Evolutionary conservation across 2,329 filamentous ascomycete genomes (phyloP).

Genomic region (Laburnicola sp.): DNA sequence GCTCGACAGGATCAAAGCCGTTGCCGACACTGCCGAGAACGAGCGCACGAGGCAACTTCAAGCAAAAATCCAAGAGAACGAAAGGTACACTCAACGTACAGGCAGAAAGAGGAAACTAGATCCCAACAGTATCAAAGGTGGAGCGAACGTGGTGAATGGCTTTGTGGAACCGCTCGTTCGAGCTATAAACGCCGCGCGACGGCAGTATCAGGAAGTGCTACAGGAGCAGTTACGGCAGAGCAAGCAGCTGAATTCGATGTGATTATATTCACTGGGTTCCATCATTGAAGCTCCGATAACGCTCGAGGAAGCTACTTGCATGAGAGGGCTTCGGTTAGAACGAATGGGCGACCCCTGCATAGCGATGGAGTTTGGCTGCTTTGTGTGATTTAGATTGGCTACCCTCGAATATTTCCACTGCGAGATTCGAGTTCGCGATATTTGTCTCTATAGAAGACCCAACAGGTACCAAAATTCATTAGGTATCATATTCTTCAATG

Average conservation of each 20-base stretch:
- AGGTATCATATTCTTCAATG: too few species aligned
- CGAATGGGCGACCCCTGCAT: constrained; percentile 20
- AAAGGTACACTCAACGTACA: constrained; percentile 70
- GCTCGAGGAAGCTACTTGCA: too few species aligned
- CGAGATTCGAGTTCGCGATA: too few species aligned
- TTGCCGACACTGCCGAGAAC: constrained; percentile 77
- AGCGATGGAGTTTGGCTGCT: constrained; percentile 34
- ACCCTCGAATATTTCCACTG: not conserved
- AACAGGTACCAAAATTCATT: too few species aligned
- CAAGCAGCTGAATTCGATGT: constrained; percentile 7
- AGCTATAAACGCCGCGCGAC: constrained; percentile 70
- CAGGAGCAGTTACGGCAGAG: constrained; percentile 56
- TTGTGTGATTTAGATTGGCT: not conserved
- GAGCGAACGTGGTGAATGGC: constrained; percentile 72
- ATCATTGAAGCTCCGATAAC: too few species aligned
- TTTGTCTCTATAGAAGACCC: too few species aligned
- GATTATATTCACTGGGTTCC: constrained; percentile 1
- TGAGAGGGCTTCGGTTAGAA: too few species aligned
- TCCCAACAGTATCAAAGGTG: constrained; percentile 70
- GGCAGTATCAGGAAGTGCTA: constrained; percentile 71
- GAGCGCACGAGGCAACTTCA: constrained; percentile 70
- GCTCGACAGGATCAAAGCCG: constrained; percentile 74
- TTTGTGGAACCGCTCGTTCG: constrained; percentile 74
- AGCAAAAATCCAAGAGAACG: constrained; percentile 68
- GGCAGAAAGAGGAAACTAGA: constrained; percentile 74